Conservation (phyloP, 257 asterid species). For the Solanum paucissectum region DNA sequence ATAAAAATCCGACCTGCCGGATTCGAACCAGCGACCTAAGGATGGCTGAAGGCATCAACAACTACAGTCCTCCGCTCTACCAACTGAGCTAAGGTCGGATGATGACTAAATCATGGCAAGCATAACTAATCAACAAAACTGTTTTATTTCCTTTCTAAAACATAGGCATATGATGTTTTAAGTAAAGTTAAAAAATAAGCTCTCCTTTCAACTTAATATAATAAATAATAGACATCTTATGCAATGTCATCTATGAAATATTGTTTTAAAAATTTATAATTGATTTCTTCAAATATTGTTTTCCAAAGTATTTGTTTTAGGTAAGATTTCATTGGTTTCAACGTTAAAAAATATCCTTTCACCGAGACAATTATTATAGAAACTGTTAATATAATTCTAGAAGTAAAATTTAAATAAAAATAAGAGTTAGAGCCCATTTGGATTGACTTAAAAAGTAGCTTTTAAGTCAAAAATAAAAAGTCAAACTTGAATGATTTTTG, state of each 20-base stretch:
- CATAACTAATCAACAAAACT: accelerated
- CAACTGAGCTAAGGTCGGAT: background rate
- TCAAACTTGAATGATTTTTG: no score
- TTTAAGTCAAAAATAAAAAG: no score
- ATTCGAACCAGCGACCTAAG: background rate
- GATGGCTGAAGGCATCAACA: background rate
- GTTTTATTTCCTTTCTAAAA: background rate
- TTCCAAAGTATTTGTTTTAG: background rate
- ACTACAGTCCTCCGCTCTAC: background rate
- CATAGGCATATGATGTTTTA: no score
- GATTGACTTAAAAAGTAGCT: no score
- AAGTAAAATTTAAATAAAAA: no score
- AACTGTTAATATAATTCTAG: no score
- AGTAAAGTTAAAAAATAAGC: background rate
- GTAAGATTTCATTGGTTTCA: no score
- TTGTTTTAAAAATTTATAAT: accelerated
- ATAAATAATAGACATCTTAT: background rate
- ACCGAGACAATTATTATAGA: no score
- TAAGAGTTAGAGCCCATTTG: no score
- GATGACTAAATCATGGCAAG: background rate
- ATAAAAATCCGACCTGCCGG: background rate
- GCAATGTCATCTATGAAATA: no score
- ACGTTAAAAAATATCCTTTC: no score
- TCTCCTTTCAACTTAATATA: background rate
- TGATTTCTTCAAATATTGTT: no score